Evolutionary conservation across 495 filamentous ascomycete species (phyloP).

Genomic region (Staphylotrichum tortipilum): DNA sequence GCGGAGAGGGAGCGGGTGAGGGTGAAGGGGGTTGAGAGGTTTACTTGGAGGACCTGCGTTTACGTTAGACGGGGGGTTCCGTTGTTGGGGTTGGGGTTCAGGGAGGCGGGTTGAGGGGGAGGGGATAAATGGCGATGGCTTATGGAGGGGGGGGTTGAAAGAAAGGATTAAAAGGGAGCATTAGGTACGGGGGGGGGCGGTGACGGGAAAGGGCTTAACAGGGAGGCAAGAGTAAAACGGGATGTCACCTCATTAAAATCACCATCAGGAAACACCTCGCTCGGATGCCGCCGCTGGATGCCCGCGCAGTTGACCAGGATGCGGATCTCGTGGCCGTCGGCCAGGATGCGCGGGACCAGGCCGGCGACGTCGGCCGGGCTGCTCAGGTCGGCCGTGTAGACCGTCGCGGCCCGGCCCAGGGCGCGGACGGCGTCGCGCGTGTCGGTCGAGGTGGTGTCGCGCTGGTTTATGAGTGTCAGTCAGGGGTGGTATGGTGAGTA

Average conservation of each 20-base stretch:
- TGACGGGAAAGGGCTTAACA: background rate
- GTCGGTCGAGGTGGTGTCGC: conserved; percentile 54
- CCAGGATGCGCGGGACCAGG: conserved; percentile 53
- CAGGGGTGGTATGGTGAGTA: background rate
- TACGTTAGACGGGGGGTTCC: too few species aligned
- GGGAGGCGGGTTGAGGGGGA: too few species aligned
- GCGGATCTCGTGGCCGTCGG: conserved; percentile 50
- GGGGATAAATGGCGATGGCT: too few species aligned
- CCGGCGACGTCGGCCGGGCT: conserved; percentile 48
- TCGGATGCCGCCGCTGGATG: conserved; percentile 72
- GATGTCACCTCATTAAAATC: conserved; percentile 64
- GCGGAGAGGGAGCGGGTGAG: conserved; percentile 76
- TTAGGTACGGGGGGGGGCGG: conserved; percentile 26
- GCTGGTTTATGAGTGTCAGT: conserved; percentile 28
- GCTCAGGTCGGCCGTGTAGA: conserved; percentile 69
- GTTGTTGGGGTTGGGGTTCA: too few species aligned
- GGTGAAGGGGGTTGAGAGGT: conserved; percentile 74
- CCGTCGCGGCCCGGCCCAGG: conserved; percentile 57
- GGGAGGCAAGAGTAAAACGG: background rate
- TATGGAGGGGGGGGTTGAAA: too few species aligned
- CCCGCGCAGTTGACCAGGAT: conserved; percentile 84
- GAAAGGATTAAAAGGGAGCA: too few species aligned
- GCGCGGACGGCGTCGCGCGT: conserved; percentile 55
- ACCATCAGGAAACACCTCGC: conserved; percentile 65
- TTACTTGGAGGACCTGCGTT: conserved; percentile 76